Percentiles rank a stretch among this genome's conserved stretches.
These are phyloP conservation scores for Penicillium atrosanguineum DNA, from an alignment of 495 filamentous ascomycete species.

Conservation along the genomic window DNA sequence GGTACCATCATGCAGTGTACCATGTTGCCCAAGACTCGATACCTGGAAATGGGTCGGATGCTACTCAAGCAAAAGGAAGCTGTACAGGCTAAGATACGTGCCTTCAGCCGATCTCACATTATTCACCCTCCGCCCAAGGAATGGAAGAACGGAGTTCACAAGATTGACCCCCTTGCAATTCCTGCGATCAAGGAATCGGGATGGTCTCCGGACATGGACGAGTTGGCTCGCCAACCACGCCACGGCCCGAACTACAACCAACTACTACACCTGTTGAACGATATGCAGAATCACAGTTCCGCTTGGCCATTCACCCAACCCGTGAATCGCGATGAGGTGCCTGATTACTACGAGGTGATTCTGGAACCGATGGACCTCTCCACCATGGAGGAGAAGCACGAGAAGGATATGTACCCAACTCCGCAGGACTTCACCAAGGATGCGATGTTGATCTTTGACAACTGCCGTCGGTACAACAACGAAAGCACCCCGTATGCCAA, in stretches of 20 bases:
- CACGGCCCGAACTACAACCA: slow-evolving; percentile 96
- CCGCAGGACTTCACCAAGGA: slow-evolving; percentile 94
- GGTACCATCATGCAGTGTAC: slow-evolving; percentile 99
- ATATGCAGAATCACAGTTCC: slow-evolving; percentile 87
- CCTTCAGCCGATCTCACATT: slow-evolving; percentile 83
- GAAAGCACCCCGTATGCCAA: slow-evolving; percentile 95
- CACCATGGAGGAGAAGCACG: slow-evolving; percentile 94
- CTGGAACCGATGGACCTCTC: slow-evolving; percentile 95
- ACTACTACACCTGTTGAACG: slow-evolving; percentile 86
- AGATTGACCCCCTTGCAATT: slow-evolving; percentile 79
- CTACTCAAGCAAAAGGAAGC: slow-evolving; percentile 94
- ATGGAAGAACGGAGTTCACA: slow-evolving; percentile 68
- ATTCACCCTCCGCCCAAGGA: slow-evolving; percentile 81
- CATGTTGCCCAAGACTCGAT: slow-evolving; percentile 93
- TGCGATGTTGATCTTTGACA: slow-evolving; percentile 88
- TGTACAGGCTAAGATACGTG: slow-evolving; percentile 90
- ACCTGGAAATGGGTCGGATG: slow-evolving; percentile 92
- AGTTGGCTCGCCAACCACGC: slow-evolving; percentile 91
- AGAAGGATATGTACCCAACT: slow-evolving; percentile 85
- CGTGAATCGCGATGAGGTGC: slow-evolving; percentile 91
- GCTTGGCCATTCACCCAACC: slow-evolving; percentile 95
- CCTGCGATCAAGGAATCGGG: slow-evolving; percentile 83
- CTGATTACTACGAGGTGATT: slow-evolving; percentile 98
- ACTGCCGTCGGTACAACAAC: slow-evolving; percentile 94
- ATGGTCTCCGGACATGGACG: slow-evolving; percentile 97